Evolutionary conservation across 176 grass and related monocot genomes (phyloP).

Genomic region (Oryza brachyantha): DNA sequence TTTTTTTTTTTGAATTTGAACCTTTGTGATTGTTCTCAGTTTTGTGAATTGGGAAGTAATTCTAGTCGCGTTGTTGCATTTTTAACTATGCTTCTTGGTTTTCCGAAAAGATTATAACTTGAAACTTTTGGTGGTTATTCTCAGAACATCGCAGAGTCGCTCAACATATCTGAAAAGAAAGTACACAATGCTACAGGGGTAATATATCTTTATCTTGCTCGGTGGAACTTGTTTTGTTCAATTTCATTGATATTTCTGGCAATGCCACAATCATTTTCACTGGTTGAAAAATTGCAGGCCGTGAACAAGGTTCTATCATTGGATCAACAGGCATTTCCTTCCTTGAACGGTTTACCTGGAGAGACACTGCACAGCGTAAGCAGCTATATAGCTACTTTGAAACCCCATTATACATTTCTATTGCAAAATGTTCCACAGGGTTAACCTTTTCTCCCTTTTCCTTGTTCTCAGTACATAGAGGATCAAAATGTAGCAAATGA

Average conservation of each 20-base stretch:
- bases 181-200: slow-evolving; percentile 76
- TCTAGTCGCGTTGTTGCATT: not conserved
- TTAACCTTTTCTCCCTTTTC: not conserved
- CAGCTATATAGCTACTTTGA: slow-evolving; percentile 9
- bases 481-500: slow-evolving; percentile 78
- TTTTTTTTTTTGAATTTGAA: not conserved
- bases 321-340: slow-evolving; percentile 84
- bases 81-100: not conserved
- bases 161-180: slow-evolving; percentile 88
- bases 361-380: slow-evolving; percentile 84
- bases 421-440: not conserved
- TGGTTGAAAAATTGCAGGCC: slow-evolving; percentile 56
- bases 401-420: not conserved
- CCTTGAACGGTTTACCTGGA: slow-evolving; percentile 68
- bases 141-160: slow-evolving; percentile 73
- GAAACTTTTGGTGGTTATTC: slow-evolving; percentile 20
- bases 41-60: not conserved
- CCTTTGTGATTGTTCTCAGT: slow-evolving; percentile 39
- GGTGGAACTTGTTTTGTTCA: not conserved
- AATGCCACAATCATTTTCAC: slow-evolving; percentile 11
- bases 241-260: slow-evolving; percentile 24
- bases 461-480: slow-evolving; percentile 66
- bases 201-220: not conserved
- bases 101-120: not conserved
- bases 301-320: slow-evolving; percentile 76